Conservation (phyloP, 2,329 filamentous ascomycete species). For the Huntiella abstrusa region DNA sequence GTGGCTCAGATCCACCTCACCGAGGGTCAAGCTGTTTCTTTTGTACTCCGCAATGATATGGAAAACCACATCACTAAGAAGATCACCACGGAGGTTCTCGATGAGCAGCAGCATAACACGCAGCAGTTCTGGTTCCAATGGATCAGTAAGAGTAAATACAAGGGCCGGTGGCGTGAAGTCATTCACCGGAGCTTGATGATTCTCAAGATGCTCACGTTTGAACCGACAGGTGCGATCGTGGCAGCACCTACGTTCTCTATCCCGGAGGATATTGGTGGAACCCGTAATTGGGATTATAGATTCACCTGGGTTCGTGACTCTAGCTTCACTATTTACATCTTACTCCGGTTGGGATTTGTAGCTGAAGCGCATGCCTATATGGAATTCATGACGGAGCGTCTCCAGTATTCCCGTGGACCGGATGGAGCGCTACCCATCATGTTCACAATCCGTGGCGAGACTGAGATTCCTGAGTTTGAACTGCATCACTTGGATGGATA, state of each 20-base stretch:
- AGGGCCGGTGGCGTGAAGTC: conserved; percentile 53
- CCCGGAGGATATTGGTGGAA: conserved; percentile 53
- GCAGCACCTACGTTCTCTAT: conserved; percentile 62
- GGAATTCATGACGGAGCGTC: conserved; percentile 55
- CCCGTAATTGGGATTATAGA: conserved; percentile 52
- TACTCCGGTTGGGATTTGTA: conserved; percentile 56
- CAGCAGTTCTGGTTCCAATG: conserved; percentile 56
- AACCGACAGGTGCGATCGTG: conserved; percentile 60
- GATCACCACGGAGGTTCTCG: conserved; percentile 39
- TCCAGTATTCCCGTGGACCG: conserved; percentile 38
- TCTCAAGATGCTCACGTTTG: conserved; percentile 58
- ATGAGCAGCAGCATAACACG: conserved; percentile 48
- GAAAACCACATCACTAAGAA: conserved; percentile 35
- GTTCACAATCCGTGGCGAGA: conserved; percentile 61
- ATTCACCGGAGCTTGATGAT: conserved; percentile 54
- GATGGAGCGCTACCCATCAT: conserved; percentile 56
- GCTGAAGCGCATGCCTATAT: conserved; percentile 64
- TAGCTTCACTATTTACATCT: conserved; percentile 60
- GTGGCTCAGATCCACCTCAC: conserved; percentile 37
- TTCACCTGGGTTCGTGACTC: conserved; percentile 64
- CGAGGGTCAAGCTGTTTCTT: conserved; percentile 51
- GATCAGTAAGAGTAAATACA: conserved; percentile 52
- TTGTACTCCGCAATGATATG: conserved; percentile 46
- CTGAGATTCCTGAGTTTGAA: conserved; percentile 53
- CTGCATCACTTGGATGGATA: conserved; percentile 56